phyloP scores from a whole-genome alignment of 352 stramenopile species.

The Pythium aquatile region DNA sequence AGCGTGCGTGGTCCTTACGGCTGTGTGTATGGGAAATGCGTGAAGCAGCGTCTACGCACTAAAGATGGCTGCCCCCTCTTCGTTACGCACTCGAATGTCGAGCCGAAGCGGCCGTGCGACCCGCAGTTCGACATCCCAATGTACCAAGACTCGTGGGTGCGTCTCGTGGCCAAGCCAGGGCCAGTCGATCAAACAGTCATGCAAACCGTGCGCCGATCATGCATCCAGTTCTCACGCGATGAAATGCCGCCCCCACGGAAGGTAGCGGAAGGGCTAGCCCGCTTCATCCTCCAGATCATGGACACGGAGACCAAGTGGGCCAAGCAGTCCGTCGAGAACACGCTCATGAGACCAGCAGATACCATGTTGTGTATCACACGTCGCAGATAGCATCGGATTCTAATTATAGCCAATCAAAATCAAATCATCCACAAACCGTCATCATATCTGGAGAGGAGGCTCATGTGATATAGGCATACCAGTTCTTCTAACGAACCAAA shows the following conservation, averaged over 20 bases:
- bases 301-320: background rate
- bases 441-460: too few species aligned
- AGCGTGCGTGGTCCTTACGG: background rate
- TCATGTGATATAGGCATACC: background rate
- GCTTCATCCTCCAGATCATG: background rate
- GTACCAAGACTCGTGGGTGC: background rate
- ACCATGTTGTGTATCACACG: background rate
- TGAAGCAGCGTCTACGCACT: background rate
- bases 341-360: background rate
- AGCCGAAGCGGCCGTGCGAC: background rate
- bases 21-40: background rate
- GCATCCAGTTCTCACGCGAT: background rate
- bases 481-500: background rate
- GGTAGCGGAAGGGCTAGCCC: background rate
- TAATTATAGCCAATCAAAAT: background rate
- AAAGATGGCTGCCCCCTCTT: background rate
- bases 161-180: background rate
- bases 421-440: background rate
- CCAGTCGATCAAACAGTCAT: background rate
- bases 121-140: background rate
- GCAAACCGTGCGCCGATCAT: background rate
- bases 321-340: background rate
- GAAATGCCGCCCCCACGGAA: background rate
- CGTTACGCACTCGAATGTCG: background rate
- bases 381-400: background rate